Evolutionary conservation across 176 grass and related monocot species (phyloP), one percentile per base, ranked within the genome.

Genomic region (Rhynchospora breviuscula): DNA sequence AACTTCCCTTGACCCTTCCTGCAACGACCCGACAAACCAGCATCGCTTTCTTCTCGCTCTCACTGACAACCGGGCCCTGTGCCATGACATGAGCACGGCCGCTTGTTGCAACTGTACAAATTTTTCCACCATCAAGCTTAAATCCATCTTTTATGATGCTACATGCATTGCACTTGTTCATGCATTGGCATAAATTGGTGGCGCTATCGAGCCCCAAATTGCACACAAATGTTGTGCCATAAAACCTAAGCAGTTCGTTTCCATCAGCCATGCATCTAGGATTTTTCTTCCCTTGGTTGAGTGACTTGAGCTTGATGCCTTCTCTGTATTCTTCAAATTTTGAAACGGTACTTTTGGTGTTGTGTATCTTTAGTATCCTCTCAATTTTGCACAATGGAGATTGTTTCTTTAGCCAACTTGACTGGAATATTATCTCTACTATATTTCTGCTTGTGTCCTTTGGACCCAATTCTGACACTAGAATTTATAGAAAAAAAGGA

Each of bases 391-490:
- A 92, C 2, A 90, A 19, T 23, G 91, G 81, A 51, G 72, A 54
- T 74, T 85, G 76, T 29, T 88, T 93, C 78, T 90, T 85, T 12
- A 90, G 64, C 93, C 97, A 99, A 87, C 93, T 99, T 8, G 97
- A 96, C 53, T 90, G 88, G 83, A 99, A 99, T 80, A 99, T 99
- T 81, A 99, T 93, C 81, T 99, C 93, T 59, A 99, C 91, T 22
- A 99, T 91, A 70, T 99, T 99, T 91, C 89, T 85, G 85, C 97
- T 92, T 0, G 88, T 93, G 83, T 99, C 97, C 1, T 92, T 87
- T 0, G 80, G 54, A 0, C 83, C 93, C 18, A 99, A 84, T 90
- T 99, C 91, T n/a, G 89, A 93, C 65, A 96, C 97, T 98, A 83
- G 26, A 17, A 40, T 19, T 74, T 45, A 43, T 5, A 4, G 2